Base-by-base conservation (phyloP, 768 basidiomycete species). In the Gloeopeniophorella convolvens region DNA sequence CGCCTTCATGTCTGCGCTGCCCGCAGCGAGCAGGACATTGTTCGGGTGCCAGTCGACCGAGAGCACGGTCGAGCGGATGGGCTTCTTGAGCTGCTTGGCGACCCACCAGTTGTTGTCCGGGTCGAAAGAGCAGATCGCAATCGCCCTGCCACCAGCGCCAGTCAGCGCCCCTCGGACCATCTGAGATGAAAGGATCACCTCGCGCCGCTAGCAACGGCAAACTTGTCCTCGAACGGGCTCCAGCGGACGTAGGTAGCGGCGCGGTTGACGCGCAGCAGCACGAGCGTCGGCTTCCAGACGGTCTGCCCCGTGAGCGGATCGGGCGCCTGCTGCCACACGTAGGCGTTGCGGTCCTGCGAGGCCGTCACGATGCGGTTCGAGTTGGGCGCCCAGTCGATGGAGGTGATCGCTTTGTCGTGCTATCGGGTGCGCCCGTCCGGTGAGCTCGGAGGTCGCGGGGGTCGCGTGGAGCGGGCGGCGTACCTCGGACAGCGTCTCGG, bases 61-160 rank as follows among this genome's bases (percentile, higher is more conserved):
- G 34, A 98, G 74, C 12, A 99, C 94, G 1, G 96, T 99, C 4
- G 92, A 92, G 56, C 92, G 72, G 62, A 99, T 87, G 21, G 96
- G 96, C 69, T 98, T 98, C 83, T 98, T 99, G 65, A 99, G 73
- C 52, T 87, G 86, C 65, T 90, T 92, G 15, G 94, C 85, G 3
- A 96, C 90, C 96, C 96, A 99, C 96, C 96, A 99, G 66, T 99
- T 88, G 70, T 88, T 94, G 72, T 99, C 96, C 9, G 87, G 76
- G 65, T 99, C 96, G 63, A 96, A 99, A 15, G 89, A 94, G 66
- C 96, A 99, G 42, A 99, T 80, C 10, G 93, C 90, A 60, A 98
- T 94, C 30, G 93, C 88, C 33, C 95, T 90, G 33, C n/a, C n/a
- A 42, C 26, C 27, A 2, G 21, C 39, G 47, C 42, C 50, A 51